Evolutionary conservation across 352 stramenopile genomes (phyloP).

Genomic region (Albugo laibachii): DNA sequence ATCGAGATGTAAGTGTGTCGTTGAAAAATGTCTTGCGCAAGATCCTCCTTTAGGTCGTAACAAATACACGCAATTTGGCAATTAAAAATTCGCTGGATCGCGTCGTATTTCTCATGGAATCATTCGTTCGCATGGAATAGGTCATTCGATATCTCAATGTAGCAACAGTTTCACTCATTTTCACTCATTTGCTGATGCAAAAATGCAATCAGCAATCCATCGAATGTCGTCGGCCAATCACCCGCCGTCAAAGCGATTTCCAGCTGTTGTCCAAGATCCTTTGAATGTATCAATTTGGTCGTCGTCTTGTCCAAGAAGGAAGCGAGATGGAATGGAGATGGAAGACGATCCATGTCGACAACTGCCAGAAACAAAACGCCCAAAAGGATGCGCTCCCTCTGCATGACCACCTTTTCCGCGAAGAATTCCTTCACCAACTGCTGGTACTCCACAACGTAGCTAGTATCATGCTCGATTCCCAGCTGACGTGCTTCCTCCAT

Average conservation of each 20-base stretch:
- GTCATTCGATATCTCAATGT: too few species aligned
- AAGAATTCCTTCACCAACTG: conserved; percentile 61
- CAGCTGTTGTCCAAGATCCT: too few species aligned
- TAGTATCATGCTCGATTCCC: conserved; percentile 45
- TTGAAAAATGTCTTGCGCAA: conserved; percentile 24
- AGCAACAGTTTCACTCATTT: too few species aligned
- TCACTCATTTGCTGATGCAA: too few species aligned
- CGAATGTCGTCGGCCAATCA: too few species aligned
- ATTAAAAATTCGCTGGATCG: neutral
- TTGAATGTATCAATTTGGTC: too few species aligned
- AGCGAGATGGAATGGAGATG: neutral
- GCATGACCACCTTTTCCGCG: conserved; percentile 11
- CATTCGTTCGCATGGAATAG: too few species aligned
- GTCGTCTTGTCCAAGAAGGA: neutral
- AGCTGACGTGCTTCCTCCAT: conserved; percentile 33
- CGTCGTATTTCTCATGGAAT: too few species aligned
- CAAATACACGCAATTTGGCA: neutral
- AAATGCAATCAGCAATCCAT: too few species aligned
- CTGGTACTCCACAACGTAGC: conserved; percentile 45
- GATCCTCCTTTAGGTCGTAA: neutral
- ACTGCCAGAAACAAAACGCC: neutral
- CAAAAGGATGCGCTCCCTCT: too few species aligned
- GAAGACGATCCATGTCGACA: neutral
- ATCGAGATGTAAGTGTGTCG: conserved; percentile 63
- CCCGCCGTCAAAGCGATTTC: too few species aligned